Evolutionary conservation across 1,284 basidiomycete genomes (phyloP).

Genomic region (Sanghuangporus weigelae): DNA sequence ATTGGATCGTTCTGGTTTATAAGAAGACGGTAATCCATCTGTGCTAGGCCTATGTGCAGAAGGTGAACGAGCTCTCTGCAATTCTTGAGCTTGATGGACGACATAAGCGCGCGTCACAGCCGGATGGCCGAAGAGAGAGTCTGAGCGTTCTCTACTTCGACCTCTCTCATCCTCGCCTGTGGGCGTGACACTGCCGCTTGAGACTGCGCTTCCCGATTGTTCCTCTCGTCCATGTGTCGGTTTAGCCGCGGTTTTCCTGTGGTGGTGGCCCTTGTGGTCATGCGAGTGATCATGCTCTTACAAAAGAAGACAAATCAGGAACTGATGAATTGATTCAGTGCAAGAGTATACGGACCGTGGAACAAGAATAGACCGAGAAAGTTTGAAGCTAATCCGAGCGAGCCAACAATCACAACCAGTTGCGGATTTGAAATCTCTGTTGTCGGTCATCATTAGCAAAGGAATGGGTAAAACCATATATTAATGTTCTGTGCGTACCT

Average conservation of each 20-base stretch:
- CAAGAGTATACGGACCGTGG: conserved; percentile 62
- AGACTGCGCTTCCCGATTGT: conserved; percentile 12
- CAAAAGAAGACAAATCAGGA: conserved; percentile 5
- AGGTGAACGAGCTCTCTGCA: conserved; percentile 54
- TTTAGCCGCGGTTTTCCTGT: conserved; percentile 9
- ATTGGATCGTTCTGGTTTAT: background rate
- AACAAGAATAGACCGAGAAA: conserved; percentile 93
- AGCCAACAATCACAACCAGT: conserved; percentile 88
- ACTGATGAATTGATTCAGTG: background rate
- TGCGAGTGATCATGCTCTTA: conserved; percentile 72
- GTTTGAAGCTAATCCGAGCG: conserved; percentile 86
- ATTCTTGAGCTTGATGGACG: conserved; percentile 82
- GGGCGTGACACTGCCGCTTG: conserved; percentile 22
- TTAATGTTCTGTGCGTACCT: conserved; percentile 40
- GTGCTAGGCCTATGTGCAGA: conserved; percentile 29
- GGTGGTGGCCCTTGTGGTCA: conserved; percentile 21
- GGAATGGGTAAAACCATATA: background rate
- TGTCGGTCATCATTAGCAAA: background rate
- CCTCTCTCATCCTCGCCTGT: conserved; percentile 19
- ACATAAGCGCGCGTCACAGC: conserved; percentile 85
- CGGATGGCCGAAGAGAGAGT: conserved; percentile 79
- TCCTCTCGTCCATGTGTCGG: conserved; percentile 14
- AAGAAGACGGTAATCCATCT: background rate
- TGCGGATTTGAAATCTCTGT: conserved; percentile 86
- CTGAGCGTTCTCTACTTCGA: conserved; percentile 37